Conservation (phyloP, 306 rosid genomes). For the Crotalaria pallida region DNA sequence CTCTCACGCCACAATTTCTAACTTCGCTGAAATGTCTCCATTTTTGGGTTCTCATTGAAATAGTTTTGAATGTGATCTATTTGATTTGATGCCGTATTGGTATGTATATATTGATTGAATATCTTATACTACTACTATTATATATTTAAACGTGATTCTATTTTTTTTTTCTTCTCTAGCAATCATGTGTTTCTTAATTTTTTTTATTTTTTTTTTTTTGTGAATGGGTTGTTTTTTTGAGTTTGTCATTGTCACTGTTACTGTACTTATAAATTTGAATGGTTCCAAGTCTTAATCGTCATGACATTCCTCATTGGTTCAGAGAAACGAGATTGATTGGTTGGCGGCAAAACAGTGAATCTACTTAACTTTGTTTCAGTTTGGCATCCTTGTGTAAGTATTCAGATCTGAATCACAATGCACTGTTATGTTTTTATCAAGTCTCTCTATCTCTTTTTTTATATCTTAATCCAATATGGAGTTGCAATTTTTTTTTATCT, state of each 20-base stretch:
- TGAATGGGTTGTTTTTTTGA: conserved; percentile 11
- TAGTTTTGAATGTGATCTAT: not conserved
- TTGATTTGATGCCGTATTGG: not conserved
- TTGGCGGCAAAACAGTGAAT: conserved; percentile 35
- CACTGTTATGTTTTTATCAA: conserved; percentile 18
- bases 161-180: not conserved
- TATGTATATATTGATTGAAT: not conserved
- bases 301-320: conserved; percentile 24
- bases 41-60: conserved; percentile 10
- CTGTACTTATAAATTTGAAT: conserved; percentile 14
- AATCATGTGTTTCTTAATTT: conserved; percentile 6
- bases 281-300: conserved; percentile 5
- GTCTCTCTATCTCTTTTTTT: not conserved
- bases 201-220: too few relatives aligned
- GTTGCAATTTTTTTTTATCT: not conserved
- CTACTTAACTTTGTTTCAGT: conserved; percentile 26
- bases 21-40: not conserved
- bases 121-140: not conserved
- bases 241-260: conserved; percentile 25
- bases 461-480: not conserved
- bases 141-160: not conserved
- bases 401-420: conserved; percentile 62
- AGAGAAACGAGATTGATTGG: conserved; percentile 35
- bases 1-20: conserved; percentile 2
- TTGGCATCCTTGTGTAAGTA: conserved; percentile 55